Base-by-base conservation (phyloP, 176 grass and related monocot species). In the Aegilops sharonensis region DNA sequence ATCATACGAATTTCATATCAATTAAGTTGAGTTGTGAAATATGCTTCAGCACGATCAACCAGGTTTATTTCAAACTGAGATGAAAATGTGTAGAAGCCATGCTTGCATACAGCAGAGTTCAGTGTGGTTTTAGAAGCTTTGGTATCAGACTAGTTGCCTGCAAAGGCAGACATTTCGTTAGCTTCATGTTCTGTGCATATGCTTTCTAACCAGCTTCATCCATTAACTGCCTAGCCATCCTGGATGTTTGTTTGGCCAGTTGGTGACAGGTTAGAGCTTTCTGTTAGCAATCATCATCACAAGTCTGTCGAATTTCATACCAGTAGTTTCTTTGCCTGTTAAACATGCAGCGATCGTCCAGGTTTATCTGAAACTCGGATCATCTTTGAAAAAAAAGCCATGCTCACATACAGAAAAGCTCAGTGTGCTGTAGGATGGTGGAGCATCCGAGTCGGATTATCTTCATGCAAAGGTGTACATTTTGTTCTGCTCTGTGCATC, bases 401-500 rank as follows among this genome's bases (percentile, higher is more conserved):
- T 34, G 54, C 54, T 31, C 18, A 43, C 64, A 21, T 47, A 4
- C 57, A 30, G 1, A 5, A 63, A 15, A 30, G 9, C 31, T 64
- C 20, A 24, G 32, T 70, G 17, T 23, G 25, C 39, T 9, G 48
- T 5, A 17, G 48, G 48, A 52, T 12, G 54, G 5, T 3, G 54
- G 17, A 20, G 54, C 54, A 21, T 57, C 54, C 6, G 18, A 59
- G 56, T 59, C 56, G 2, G 56, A 57, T 59, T 20, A 59, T 59
- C 9, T 63, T 10, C 60, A 20, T 59, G 45, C 75, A 40, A 78
- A 59, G 34, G 24, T 11, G 32, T 39, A 68, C 31, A 56, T n/a
- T 68, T 84, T 78, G 39, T 39, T 68, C 45, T 81, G 61, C 20
- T 45, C n/a, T 37, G n/a, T 85, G 74, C 15, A 68, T 68, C 23